Conservation (phyloP, 495 filamentous ascomycete species). For the Apiosordaria backusii region DNA sequence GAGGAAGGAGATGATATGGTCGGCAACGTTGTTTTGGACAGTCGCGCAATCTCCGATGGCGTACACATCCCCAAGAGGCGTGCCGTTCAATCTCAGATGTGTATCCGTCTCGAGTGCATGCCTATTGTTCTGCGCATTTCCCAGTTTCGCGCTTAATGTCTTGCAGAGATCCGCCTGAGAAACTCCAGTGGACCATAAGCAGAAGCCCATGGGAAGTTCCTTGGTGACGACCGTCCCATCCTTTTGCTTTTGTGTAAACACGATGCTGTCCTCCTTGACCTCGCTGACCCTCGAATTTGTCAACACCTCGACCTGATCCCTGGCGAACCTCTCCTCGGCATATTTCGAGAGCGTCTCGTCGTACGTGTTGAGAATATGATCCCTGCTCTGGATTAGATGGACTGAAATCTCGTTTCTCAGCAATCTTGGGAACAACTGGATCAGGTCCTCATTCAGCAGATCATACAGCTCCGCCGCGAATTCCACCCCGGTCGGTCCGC, state of each 20-base stretch:
- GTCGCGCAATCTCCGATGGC: slow-evolving; percentile 96
- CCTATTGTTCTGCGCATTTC: slow-evolving; percentile 72
- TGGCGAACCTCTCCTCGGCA: slow-evolving; percentile 85
- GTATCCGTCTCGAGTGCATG: slow-evolving; percentile 95
- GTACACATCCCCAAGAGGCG: slow-evolving; percentile 93
- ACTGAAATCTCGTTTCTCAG: slow-evolving; percentile 96
- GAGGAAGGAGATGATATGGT: slow-evolving; percentile 82
- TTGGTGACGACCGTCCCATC: slow-evolving; percentile 74
- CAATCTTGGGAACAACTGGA: slow-evolving; percentile 77
- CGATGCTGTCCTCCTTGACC: slow-evolving; percentile 74
- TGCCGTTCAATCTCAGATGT: slow-evolving; percentile 85
- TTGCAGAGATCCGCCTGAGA: slow-evolving; percentile 79
- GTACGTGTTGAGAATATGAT: slow-evolving; percentile 97
- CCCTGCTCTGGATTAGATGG: slow-evolving; percentile 89
- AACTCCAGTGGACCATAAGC: slow-evolving; percentile 97
- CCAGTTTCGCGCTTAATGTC: slow-evolving; percentile 66
- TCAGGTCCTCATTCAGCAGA: slow-evolving; percentile 91
- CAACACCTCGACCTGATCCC: slow-evolving; percentile 84
- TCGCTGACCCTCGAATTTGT: slow-evolving; percentile 91
- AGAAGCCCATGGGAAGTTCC: slow-evolving; percentile 94
- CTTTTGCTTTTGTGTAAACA: slow-evolving; percentile 78
- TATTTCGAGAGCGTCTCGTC: slow-evolving; percentile 91
- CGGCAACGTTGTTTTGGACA: slow-evolving; percentile 91
- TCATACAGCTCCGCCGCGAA: slow-evolving; percentile 97
- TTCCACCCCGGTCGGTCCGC: slow-evolving; percentile 94